Evolutionary conservation across 805 yeast species (phyloP).

Genomic region (Candida silvicultrix): DNA sequence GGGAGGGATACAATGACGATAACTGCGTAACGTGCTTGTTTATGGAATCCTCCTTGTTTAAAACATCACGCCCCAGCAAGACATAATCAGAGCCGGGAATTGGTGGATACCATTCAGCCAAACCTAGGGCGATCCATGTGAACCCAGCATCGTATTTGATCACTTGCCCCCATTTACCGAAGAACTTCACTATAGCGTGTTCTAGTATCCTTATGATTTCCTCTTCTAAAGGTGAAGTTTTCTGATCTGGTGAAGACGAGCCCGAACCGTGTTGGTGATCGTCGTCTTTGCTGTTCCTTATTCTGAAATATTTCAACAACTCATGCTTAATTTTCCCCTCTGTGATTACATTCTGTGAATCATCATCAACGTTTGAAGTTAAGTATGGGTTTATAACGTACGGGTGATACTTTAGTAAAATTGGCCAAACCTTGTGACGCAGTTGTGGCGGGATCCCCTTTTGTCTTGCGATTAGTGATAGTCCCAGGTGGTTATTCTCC

Average conservation of each 20-base stretch:
- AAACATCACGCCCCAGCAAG: slow-evolving; percentile 17
- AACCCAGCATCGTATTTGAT: slow-evolving; percentile 77
- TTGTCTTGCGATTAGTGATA: slow-evolving; percentile 77
- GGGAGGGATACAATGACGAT: not conserved
- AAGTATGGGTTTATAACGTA: slow-evolving; percentile 73
- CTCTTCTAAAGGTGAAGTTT: slow-evolving; percentile 33
- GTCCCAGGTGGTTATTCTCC: slow-evolving; percentile 60
- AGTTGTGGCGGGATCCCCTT: slow-evolving; percentile 81
- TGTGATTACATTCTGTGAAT: slow-evolving; percentile 23
- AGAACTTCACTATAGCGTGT: slow-evolving; percentile 54
- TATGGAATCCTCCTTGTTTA: slow-evolving; percentile 10
- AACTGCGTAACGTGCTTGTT: slow-evolving; percentile 19
- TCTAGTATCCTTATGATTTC: slow-evolving; percentile 52
- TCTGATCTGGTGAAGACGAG: slow-evolving; percentile 9
- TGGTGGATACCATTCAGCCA: slow-evolving; percentile 85
- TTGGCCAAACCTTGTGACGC: slow-evolving; percentile 80
- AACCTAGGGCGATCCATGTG: slow-evolving; percentile 81
- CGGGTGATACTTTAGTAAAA: slow-evolving; percentile 76
- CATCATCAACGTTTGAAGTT: slow-evolving; percentile 36
- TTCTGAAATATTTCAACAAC: slow-evolving; percentile 52
- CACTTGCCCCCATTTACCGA: slow-evolving; percentile 71
- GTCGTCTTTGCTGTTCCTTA: slow-evolving; percentile 17
- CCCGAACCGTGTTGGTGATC: not conserved
- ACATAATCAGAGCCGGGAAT: slow-evolving; percentile 19
- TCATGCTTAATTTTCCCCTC: slow-evolving; percentile 43